Evolutionary conservation across 768 basidiomycete species (phyloP).

Genomic region (Chalciporus chontae): DNA sequence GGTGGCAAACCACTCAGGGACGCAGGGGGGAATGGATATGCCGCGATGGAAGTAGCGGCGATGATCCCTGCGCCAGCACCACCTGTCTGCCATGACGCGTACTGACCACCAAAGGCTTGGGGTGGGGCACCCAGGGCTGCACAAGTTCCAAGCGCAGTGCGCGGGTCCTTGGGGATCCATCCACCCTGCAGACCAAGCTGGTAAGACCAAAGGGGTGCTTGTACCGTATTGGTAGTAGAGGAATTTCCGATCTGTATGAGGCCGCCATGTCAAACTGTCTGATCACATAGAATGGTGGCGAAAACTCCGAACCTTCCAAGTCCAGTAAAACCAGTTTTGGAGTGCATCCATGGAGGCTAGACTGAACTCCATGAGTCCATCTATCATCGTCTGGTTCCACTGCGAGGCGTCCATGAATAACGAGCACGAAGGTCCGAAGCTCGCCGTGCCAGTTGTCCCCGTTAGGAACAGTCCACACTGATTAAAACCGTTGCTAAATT

Average conservation of each 20-base stretch:
- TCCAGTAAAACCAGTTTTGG: constrained; percentile 74
- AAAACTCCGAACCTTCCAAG: constrained; percentile 54
- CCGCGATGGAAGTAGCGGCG: constrained; percentile 36
- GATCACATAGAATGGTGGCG: background rate
- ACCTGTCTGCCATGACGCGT: constrained; percentile 68
- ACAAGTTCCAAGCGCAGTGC: constrained; percentile 65
- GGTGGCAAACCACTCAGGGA: constrained; percentile 44
- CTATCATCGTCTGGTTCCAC: constrained; percentile 51
- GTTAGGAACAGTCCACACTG: constrained; percentile 57
- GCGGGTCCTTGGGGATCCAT: constrained; percentile 76
- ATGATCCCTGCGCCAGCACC: constrained; percentile 50
- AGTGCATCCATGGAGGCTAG: constrained; percentile 64
- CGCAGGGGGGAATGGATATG: constrained; percentile 54
- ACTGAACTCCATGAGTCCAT: constrained; percentile 48
- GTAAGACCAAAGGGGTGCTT: constrained; percentile 68
- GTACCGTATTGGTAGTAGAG: constrained; percentile 42
- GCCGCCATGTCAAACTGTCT: background rate
- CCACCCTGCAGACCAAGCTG: constrained; percentile 66
- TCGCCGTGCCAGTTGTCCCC: constrained; percentile 27
- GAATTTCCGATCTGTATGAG: constrained; percentile 53
- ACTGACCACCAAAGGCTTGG: constrained; percentile 48
- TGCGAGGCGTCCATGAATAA: constrained; percentile 46
- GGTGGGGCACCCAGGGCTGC: constrained; percentile 43
- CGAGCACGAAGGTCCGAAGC: constrained; percentile 35
- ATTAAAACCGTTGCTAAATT: constrained; percentile 69